A percentile compares a stretch with the other conserved stretches of the same genome.
phyloP scores from a whole-genome alignment of 2,329 filamentous ascomycete genomes.

The Delphinella strobiligena region DNA sequence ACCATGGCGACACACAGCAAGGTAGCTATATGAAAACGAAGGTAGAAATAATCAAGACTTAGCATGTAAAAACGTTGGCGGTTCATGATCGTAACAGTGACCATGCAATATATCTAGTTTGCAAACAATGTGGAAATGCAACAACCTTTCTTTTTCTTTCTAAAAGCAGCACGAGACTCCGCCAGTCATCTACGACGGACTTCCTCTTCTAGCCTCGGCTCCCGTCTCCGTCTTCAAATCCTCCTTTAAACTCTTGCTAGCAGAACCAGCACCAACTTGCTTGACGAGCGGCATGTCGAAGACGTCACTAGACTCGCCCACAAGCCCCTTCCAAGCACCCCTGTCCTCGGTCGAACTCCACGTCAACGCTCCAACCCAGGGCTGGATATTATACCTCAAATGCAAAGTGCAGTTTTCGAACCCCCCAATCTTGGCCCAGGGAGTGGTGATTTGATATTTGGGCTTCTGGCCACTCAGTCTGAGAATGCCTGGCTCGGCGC shows the following conservation, averaged over 20 bases:
- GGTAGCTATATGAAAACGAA: no score
- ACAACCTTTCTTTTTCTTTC: no score
- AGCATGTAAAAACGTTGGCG: no score
- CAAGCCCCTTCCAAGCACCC: slow-evolving; percentile 53
- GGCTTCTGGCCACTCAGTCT: slow-evolving; percentile 73
- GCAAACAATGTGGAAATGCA: no score
- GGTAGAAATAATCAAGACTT: no score
- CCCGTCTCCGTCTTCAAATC: slow-evolving; percentile 37
- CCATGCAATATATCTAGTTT: no score
- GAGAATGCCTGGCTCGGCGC: slow-evolving; percentile 50
- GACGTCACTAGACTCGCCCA: slow-evolving; percentile 49
- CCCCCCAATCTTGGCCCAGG: slow-evolving; percentile 64
- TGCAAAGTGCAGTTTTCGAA: slow-evolving; percentile 63
- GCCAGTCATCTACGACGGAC: slow-evolving; percentile 27
- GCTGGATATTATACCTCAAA: slow-evolving; percentile 93
- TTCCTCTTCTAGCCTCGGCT: slow-evolving; percentile 33
- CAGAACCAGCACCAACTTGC: slow-evolving; percentile 15
- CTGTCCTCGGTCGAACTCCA: slow-evolving; percentile 48
- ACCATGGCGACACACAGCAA: no score
- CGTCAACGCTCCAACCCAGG: slow-evolving; percentile 80
- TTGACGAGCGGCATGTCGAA: slow-evolving; percentile 58
- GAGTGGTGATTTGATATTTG: slow-evolving; percentile 96
- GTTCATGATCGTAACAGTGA: no score
- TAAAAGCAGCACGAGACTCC: no score
- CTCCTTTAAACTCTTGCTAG: slow-evolving; percentile 33